Evolutionary conservation across 2,329 filamentous ascomycete genomes (phyloP).

Genomic region (Pleurostoma richardsiae): DNA sequence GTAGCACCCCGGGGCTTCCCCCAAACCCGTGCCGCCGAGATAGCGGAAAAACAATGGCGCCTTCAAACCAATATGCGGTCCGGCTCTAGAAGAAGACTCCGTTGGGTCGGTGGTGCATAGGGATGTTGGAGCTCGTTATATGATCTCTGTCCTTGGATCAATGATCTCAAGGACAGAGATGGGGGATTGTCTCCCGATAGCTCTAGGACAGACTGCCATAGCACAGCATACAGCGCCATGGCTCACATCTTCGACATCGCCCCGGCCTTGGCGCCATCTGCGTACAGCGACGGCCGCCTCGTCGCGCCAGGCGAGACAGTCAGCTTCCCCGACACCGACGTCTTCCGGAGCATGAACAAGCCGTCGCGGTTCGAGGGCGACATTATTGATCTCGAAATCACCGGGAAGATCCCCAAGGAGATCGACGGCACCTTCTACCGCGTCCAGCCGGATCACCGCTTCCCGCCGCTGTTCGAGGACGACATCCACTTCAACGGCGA

Average conservation of each 20-base stretch:
- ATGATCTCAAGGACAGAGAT: no score
- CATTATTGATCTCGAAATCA: slow-evolving; percentile 32
- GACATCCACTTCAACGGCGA: slow-evolving; percentile 35
- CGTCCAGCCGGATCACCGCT: slow-evolving; percentile 47
- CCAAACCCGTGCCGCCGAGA: no score
- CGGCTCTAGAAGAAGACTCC: no score
- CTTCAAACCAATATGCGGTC: no score
- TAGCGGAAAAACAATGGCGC: no score
- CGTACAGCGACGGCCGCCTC: slow-evolving; percentile 23
- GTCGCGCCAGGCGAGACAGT: slow-evolving; percentile 16
- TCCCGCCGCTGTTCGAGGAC: slow-evolving; percentile 48
- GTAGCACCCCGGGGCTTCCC: no score
- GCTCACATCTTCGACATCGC: slow-evolving; percentile 28
- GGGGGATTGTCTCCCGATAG: no score
- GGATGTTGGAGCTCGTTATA: no score
- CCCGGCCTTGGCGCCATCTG: slow-evolving; percentile 16
- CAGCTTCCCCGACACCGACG: slow-evolving; percentile 25
- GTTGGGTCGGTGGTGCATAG: no score
- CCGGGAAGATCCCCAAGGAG: slow-evolving; percentile 33
- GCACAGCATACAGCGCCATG: slow-evolving; percentile 15
- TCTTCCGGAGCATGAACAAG: slow-evolving; percentile 30
- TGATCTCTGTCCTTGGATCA: no score
- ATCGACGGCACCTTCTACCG: slow-evolving; percentile 43
- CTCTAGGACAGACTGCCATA: no score
- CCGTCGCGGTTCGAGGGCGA: slow-evolving; percentile 27